These are phyloP conservation scores for Fusarium siculi DNA, from an alignment of 2,329 filamentous ascomycete genomes.

Conservation along the genomic window DNA sequence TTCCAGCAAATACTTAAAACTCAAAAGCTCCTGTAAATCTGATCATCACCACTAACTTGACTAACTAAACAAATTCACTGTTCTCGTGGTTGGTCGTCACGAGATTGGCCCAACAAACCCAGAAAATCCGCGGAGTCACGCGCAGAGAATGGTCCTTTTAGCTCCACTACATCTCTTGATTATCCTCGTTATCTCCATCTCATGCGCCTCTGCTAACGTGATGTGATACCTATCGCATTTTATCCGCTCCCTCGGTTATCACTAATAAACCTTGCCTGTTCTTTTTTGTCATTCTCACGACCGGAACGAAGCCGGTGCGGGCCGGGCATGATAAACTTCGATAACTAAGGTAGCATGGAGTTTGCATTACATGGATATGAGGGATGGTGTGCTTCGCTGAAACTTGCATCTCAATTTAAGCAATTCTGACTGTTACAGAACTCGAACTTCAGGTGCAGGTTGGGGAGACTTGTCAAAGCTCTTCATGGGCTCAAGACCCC, in stretches of 20 bases:
- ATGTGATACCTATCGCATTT: constrained; percentile 14
- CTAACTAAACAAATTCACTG: background rate
- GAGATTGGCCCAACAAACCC: constrained; percentile 8
- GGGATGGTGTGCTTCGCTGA: background rate
- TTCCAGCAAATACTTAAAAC: background rate
- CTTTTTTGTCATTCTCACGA: constrained; percentile 5
- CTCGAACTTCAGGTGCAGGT: constrained; percentile 40
- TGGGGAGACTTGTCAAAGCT: constrained; percentile 54
- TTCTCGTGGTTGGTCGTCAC: constrained; percentile 23
- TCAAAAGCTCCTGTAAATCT: background rate
- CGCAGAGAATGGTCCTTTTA: constrained; percentile 1
- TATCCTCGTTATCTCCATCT: constrained; percentile 7
- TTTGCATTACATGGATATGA: too few species aligned
- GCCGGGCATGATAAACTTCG: background rate
- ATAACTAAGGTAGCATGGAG: background rate
- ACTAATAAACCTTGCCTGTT: background rate
- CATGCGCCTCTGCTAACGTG: constrained; percentile 26
- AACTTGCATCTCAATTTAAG: background rate
- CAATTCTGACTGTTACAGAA: constrained; percentile 27
- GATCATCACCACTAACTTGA: background rate
- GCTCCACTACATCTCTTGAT: constrained; percentile 18
- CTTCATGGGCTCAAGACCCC: constrained; percentile 84
- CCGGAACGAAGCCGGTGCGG: constrained; percentile 22
- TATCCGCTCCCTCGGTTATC: constrained; percentile 18
- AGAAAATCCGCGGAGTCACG: constrained; percentile 23